Percentiles rank a stretch among this genome's conserved stretches.
Evolutionary conservation across 2,329 filamentous ascomycete genomes (phyloP).

Genomic region (Ambrosiella beaveri): DNA sequence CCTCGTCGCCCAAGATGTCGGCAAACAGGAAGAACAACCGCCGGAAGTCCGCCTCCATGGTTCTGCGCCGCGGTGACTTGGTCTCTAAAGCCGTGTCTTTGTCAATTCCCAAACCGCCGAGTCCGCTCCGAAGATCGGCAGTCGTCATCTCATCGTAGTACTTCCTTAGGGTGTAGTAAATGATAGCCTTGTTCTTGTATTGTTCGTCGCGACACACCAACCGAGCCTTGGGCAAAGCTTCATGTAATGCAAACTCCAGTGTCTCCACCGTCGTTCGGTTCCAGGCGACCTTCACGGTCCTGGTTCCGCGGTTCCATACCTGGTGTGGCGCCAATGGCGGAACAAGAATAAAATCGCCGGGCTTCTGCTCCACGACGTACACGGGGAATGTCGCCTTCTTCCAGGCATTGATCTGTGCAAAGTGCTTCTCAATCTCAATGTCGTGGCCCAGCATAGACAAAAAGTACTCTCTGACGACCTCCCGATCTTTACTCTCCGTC

Average conservation of each 20-base stretch:
- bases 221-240: conserved; percentile 74
- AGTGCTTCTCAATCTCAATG: conserved; percentile 92
- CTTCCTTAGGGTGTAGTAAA: conserved; percentile 72
- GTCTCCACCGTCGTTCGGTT: conserved; percentile 90
- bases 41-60: conserved; percentile 70
- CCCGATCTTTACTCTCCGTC: conserved; percentile 87
- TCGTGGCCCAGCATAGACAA: conserved; percentile 85
- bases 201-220: conserved; percentile 94
- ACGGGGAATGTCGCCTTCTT: conserved; percentile 86
- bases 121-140: conserved; percentile 27
- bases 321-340: conserved; percentile 89
- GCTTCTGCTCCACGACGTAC: conserved; percentile 78
- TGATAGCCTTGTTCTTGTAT: conserved; percentile 95
- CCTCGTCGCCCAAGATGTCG: conserved; percentile 66
- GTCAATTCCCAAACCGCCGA: conserved; percentile 31
- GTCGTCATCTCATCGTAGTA: conserved; percentile 47
- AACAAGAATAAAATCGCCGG: conserved; percentile 84
- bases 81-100: conserved; percentile 25
- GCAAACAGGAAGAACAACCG: conserved; percentile 63
- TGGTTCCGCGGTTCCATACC: conserved; percentile 92
- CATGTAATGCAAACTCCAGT: conserved; percentile 65
- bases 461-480: conserved; percentile 85
- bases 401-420: conserved; percentile 90
- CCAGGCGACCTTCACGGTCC: conserved; percentile 97
- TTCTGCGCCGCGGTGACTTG: conserved; percentile 34